Conservation (phyloP, 1,284 basidiomycete genomes). For the Rhodotorula sp. region DNA sequence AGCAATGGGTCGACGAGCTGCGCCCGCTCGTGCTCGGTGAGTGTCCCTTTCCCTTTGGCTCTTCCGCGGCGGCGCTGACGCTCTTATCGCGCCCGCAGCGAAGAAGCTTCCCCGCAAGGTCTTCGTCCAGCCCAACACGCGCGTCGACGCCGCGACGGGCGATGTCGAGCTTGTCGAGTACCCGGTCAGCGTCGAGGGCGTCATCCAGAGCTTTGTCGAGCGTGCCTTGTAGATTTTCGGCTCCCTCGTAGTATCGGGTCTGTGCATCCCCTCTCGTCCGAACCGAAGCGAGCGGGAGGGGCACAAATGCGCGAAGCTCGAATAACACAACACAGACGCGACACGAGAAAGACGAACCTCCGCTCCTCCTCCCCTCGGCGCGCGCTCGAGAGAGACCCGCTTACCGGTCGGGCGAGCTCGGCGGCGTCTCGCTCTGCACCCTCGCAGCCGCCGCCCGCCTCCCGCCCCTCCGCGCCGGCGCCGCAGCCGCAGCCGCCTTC, state of each 20-base stretch:
- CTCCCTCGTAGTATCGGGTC: neutral
- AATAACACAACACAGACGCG: slow-evolving; percentile 10
- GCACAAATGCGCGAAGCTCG: neutral
- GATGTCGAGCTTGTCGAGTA: slow-evolving; percentile 72
- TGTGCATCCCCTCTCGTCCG: too few species aligned
- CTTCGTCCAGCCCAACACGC: slow-evolving; percentile 73
- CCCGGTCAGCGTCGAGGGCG: slow-evolving; percentile 66
- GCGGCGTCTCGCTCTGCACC: slow-evolving; percentile 21
- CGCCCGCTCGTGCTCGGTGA: slow-evolving; percentile 67
- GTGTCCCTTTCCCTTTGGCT: neutral
- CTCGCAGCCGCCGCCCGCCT: neutral
- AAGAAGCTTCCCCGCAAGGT: slow-evolving; percentile 82
- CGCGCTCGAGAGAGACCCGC: neutral
- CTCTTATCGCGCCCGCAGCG: slow-evolving; percentile 1
- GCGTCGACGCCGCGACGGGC: slow-evolving; percentile 57
- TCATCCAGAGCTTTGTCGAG: slow-evolving; percentile 78
- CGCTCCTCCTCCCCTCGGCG: too few species aligned
- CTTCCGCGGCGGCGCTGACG: neutral
- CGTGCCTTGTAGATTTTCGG: slow-evolving; percentile 55
- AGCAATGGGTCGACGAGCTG: slow-evolving; percentile 71
- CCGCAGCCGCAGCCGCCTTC: neutral
- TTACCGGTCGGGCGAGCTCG: slow-evolving; percentile 13
- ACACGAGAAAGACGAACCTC: neutral
- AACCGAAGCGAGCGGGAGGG: neutral
- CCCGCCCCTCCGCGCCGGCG: neutral